Percentiles rank a stretch among this genome's conserved stretches.
phyloP scores from a whole-genome alignment of 208 protist species.

The Trypanosoma theileri region DNA sequence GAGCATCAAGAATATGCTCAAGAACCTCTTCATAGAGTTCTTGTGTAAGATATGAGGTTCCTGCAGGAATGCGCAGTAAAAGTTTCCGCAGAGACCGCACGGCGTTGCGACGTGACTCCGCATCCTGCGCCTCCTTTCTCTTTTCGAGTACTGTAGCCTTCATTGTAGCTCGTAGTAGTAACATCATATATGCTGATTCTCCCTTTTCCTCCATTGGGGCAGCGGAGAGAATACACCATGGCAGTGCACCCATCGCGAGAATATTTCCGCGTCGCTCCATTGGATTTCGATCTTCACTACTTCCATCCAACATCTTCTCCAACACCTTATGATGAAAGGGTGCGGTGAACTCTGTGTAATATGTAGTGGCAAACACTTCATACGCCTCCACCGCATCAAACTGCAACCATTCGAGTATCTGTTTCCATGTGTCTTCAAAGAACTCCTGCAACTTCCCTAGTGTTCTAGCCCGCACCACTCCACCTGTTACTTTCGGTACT shows the following conservation, averaged over 20 bases:
- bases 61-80: constrained; percentile 29
- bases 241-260: constrained; percentile 81
- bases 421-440: constrained; percentile 87
- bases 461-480: constrained; percentile 50
- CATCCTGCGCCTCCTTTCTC: constrained; percentile 59
- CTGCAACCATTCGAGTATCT: constrained; percentile 90
- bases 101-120: constrained; percentile 91
- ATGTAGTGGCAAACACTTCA: constrained; percentile 47
- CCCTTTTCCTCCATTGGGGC: constrained; percentile 10
- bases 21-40: constrained; percentile 45
- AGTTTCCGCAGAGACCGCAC: constrained; percentile 59
- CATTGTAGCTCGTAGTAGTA: constrained; percentile 32
- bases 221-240: constrained; percentile 44
- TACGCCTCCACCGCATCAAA: constrained; percentile 64
- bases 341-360: constrained; percentile 64
- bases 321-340: constrained; percentile 80
- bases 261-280: constrained; percentile 84
- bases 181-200: constrained; percentile 11
- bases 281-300: constrained; percentile 33
- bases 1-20: constrained; percentile 53
- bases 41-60: constrained; percentile 18
- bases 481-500: constrained; percentile 54
- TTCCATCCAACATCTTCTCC: constrained; percentile 52
- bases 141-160: constrained; percentile 51
- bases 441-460: constrained; percentile 75